Evolutionary conservation across 441 rosid species (phyloP).

Genomic region (Jatropha multifida): DNA sequence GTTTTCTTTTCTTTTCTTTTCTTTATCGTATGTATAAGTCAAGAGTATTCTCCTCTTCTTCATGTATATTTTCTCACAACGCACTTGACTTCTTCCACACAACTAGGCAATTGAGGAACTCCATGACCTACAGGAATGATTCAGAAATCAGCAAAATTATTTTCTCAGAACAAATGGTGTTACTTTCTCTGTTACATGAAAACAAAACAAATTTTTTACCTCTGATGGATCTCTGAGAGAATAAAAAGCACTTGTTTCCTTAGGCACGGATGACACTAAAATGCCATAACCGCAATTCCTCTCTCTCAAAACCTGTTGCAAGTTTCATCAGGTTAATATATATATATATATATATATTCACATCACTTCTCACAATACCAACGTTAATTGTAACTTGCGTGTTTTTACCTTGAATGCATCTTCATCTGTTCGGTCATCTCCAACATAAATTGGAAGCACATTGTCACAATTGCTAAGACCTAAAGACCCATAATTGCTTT

Average conservation of each 20-base stretch:
- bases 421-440: slow-evolving; percentile 96
- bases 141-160: background rate
- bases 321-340: background rate
- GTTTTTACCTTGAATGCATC: slow-evolving; percentile 83
- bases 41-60: slow-evolving; percentile 15
- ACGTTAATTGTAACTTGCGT: background rate
- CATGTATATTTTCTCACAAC: slow-evolving; percentile 26
- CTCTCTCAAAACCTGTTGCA: slow-evolving; percentile 67
- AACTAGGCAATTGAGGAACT: slow-evolving; percentile 72
- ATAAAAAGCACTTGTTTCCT: slow-evolving; percentile 81
- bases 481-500: slow-evolving; percentile 15
- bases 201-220: slow-evolving; percentile 35
- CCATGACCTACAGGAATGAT: slow-evolving; percentile 59
- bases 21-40: slow-evolving; percentile 25
- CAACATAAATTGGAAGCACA: slow-evolving; percentile 92
- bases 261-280: slow-evolving; percentile 75
- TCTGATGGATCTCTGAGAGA: slow-evolving; percentile 86
- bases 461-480: slow-evolving; percentile 71
- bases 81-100: slow-evolving; percentile 64
- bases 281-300: slow-evolving; percentile 77
- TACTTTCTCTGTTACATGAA: background rate
- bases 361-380: background rate
- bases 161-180: background rate
- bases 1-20: slow-evolving; percentile 18
- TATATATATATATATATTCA: background rate